Conservation (phyloP, 177 flowering plant species). For the Vitis hybrid region DNA sequence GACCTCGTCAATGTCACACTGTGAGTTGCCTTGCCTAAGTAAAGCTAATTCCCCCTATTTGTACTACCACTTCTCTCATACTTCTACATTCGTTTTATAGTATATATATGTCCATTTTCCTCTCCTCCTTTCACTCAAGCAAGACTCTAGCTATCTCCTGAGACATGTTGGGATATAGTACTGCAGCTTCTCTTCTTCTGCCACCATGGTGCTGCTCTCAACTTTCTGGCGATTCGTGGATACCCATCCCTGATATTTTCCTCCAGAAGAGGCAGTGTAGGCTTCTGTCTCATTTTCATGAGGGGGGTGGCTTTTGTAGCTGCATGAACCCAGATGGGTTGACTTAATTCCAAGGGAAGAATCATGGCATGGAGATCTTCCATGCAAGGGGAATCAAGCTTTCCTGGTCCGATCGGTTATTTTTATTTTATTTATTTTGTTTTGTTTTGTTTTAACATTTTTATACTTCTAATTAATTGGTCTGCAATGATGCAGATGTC, state of each 20-base stretch:
- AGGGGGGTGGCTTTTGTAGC: background rate
- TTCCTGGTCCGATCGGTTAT: constrained; percentile 37
- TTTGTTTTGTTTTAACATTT: background rate
- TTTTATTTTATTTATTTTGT: background rate
- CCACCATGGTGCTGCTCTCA: background rate
- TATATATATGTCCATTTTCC: background rate
- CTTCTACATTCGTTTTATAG: too few relatives aligned
- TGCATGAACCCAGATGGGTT: background rate
- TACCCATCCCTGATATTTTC: too few relatives aligned
- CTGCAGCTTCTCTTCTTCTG: background rate
- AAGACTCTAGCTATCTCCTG: background rate
- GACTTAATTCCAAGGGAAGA: background rate
- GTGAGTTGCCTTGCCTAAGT: background rate
- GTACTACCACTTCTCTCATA: too few relatives aligned
- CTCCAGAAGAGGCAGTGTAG: background rate
- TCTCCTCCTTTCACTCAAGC: background rate
- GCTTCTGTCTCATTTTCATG: background rate
- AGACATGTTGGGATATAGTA: background rate
- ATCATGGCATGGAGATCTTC: background rate
- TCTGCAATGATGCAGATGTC: background rate
- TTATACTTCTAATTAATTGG: background rate
- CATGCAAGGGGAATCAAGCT: constrained; percentile 36
- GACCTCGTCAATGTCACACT: background rate
- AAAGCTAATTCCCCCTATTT: background rate
- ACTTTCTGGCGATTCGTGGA: background rate